Conservation (phyloP, 495 filamentous ascomycete genomes). For the Poronia punctata region DNA sequence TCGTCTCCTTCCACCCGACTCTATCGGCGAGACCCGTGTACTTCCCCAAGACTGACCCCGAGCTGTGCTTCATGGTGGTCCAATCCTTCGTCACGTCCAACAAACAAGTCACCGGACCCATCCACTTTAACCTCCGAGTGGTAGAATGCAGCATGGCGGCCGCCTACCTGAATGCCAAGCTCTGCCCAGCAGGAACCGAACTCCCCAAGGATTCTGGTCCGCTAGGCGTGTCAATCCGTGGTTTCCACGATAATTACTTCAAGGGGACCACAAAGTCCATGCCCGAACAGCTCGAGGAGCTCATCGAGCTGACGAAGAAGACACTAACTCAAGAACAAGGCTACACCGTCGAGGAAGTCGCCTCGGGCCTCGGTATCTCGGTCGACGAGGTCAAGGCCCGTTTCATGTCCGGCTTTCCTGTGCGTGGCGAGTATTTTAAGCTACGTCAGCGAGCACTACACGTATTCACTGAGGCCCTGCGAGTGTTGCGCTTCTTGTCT, state of each 20-base stretch:
- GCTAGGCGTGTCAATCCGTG: constrained; percentile 73
- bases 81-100: constrained; percentile 90
- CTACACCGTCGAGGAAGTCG: constrained; percentile 84
- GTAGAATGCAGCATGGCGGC: constrained; percentile 92
- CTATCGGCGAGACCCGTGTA: constrained; percentile 67
- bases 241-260: constrained; percentile 79
- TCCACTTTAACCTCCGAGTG: constrained; percentile 93
- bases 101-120: constrained; percentile 87
- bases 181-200: constrained; percentile 50
- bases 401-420: constrained; percentile 78
- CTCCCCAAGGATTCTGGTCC: constrained; percentile 78
- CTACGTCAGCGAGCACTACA: constrained; percentile 81
- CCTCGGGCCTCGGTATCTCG: constrained; percentile 59
- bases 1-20: constrained; percentile 82
- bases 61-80: constrained; percentile 85
- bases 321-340: constrained; percentile 67
- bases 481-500: constrained; percentile 74
- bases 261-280: constrained; percentile 42
- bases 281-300: constrained; percentile 59
- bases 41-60: constrained; percentile 77
- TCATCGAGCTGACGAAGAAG: constrained; percentile 56
- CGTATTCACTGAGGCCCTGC: constrained; percentile 81
- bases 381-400: constrained; percentile 62
- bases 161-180: constrained; percentile 47
- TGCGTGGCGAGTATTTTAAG: constrained; percentile 81